Base-by-base conservation (phyloP, 148 eudicot species). In the Chenopodium formosanum region DNA sequence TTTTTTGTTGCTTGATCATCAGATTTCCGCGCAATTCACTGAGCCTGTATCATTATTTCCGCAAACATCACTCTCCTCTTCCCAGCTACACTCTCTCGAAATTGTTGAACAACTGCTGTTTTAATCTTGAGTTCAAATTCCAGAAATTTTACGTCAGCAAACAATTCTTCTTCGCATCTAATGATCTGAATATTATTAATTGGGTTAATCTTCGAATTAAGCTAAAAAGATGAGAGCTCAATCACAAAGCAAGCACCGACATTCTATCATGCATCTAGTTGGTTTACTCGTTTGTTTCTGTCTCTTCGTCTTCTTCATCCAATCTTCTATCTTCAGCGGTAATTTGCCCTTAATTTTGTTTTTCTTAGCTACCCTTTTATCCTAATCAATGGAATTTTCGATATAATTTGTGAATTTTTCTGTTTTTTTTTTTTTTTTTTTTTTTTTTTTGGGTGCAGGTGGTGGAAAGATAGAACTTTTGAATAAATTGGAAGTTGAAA, bases 241-340 rank as follows among this genome's bases (percentile, higher is more conserved):
- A 52, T 20, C 78, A 82, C 85, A 71, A 65, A 77, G 20, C 86
- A 85, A 80, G 82, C 84, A 81, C 73, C 83, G 83, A 69, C 89
- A 86, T n/a, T 74, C 90, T 47, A 69, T 91, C 11, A 77, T 88
- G 53, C 91, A 88, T 74, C 90, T 94, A 40, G 82, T 94, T 56
- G 88, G 81, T 74, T 91, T 89, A 14, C 89, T 92, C 47, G 89
- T 89, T 60, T 50, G 87, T 73, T 91, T 92, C 87, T 90, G 89
- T 76, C 85, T 94, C 90, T 48, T 92, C 73, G 71, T 94, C 69
- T 89, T 91, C 87, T 83, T 84, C 84, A 79, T 91, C 31, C 94
- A 91, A 73, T 88, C 91, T 78, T 88, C 89, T 71, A 80, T 90
- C 69, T 88, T 88, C 53, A 74, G 84, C 44, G 92, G 95, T 89